Evolutionary conservation across 1,284 basidiomycete species (phyloP).

Genomic region (Malassezia dermatis): DNA sequence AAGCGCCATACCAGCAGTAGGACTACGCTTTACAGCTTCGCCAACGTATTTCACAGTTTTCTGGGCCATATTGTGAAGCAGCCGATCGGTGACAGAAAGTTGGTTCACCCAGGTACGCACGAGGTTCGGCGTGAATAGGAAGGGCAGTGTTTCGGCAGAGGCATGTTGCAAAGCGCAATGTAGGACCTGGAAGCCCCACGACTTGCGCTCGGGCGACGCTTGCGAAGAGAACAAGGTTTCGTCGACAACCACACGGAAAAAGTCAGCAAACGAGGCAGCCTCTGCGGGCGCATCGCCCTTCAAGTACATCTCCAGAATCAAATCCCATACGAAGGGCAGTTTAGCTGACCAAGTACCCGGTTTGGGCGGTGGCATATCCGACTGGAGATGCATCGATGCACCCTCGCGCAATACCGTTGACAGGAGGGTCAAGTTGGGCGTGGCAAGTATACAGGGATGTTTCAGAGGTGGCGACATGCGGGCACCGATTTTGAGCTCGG

Average conservation of each 20-base stretch:
- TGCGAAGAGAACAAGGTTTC: constrained; percentile 77
- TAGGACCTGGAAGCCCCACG: constrained; percentile 90
- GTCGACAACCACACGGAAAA: constrained; percentile 81
- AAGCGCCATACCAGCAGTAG: constrained; percentile 70
- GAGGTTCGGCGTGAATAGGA: constrained; percentile 87
- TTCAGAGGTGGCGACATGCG: constrained; percentile 70
- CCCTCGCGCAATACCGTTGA: constrained; percentile 53
- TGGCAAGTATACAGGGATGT: constrained; percentile 58
- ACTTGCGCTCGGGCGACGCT: constrained; percentile 78
- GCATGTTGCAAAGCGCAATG: constrained; percentile 66
- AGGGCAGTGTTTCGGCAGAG: constrained; percentile 60
- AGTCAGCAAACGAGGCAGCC: constrained; percentile 70
- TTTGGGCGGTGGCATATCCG: constrained; percentile 30
- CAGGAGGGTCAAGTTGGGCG: constrained; percentile 62
- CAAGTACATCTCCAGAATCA: constrained; percentile 67
- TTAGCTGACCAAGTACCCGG: constrained; percentile 67
- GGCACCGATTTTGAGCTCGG: constrained; percentile 50
- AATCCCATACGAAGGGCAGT: constrained; percentile 82
- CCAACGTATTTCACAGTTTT: constrained; percentile 57
- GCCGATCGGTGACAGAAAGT: constrained; percentile 71
- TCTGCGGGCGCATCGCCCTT: constrained; percentile 50
- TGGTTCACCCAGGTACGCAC: constrained; percentile 97
- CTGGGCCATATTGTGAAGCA: constrained; percentile 72
- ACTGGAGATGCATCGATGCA: constrained; percentile 20
- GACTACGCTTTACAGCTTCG: constrained; percentile 63